Percentiles rank a stretch among this genome's conserved stretches.
phyloP scores from a whole-genome alignment of 177 flowering plant genomes.

The Vitis hybrid region DNA sequence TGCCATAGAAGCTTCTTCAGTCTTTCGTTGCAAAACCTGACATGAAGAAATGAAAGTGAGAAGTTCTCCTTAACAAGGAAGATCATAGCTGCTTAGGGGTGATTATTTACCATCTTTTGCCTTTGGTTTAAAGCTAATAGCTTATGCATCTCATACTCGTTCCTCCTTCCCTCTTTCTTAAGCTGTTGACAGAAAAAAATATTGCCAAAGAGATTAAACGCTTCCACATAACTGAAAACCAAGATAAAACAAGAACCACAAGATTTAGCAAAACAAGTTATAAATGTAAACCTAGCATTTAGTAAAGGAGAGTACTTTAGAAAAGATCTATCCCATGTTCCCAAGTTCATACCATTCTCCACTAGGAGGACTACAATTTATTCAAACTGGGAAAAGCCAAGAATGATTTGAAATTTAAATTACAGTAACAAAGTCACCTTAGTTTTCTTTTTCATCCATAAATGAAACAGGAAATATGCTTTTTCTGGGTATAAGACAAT shows the following conservation, averaged over 20 bases:
- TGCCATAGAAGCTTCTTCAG: slow-evolving; percentile 93
- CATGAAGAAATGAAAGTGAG: slow-evolving; percentile 5
- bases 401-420: too few species aligned
- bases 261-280: neutral
- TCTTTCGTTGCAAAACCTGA: slow-evolving; percentile 91
- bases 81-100: neutral
- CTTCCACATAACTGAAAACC: neutral
- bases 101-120: slow-evolving; percentile 76
- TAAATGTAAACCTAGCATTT: neutral
- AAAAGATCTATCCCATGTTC: too few species aligned
- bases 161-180: slow-evolving; percentile 93
- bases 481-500: too few species aligned
- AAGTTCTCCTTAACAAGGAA: neutral
- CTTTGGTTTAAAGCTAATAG: slow-evolving; percentile 82
- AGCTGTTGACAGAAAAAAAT: slow-evolving; percentile 43
- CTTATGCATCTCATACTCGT: slow-evolving; percentile 96
- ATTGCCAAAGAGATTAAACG: neutral
- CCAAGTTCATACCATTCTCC: too few species aligned
- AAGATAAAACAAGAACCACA: neutral
- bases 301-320: too few species aligned
- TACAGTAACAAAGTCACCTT: too few species aligned
- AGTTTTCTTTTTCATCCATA: too few species aligned
- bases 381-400: too few species aligned
- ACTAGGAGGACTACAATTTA: too few species aligned
- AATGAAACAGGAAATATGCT: too few species aligned